phyloP scores from a whole-genome alignment of 805 yeast species.

The Clavispora fructus region DNA sequence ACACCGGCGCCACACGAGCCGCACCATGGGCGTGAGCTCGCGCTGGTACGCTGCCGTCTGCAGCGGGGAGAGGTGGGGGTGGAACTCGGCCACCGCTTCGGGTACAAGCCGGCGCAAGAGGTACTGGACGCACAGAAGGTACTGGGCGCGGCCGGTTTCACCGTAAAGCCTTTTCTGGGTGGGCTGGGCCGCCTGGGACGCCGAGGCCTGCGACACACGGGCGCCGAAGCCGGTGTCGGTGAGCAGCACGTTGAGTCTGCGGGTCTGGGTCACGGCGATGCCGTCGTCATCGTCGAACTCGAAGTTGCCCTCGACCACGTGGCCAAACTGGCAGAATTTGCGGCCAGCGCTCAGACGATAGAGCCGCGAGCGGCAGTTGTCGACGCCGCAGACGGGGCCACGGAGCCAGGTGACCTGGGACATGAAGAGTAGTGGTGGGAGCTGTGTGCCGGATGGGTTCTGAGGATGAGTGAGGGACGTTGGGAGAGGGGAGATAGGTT shows the following conservation, averaged over 20 bases:
- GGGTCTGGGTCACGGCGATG: constrained; percentile 45
- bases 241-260: constrained; percentile 47
- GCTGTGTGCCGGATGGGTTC: background rate
- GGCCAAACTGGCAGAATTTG: constrained; percentile 85
- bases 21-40: constrained; percentile 14
- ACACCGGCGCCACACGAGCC: constrained; percentile 29
- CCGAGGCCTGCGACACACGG: constrained; percentile 1
- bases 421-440: constrained; percentile 4
- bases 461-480: background rate
- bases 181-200: background rate
- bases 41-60: constrained; percentile 4
- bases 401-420: constrained; percentile 41
- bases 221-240: constrained; percentile 22
- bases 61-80: constrained; percentile 5
- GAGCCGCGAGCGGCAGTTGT: constrained; percentile 77
- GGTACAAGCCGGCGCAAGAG: constrained; percentile 39
- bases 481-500: background rate
- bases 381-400: constrained; percentile 86
- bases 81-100: constrained; percentile 8
- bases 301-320: constrained; percentile 73
- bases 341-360: constrained; percentile 75
- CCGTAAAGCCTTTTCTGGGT: constrained; percentile 37
- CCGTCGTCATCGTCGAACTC: constrained; percentile 84
- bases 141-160: constrained; percentile 38
- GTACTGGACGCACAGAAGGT: constrained; percentile 44